A percentile compares a stretch with the other conserved stretches of the same genome.
phyloP scores from a whole-genome alignment of 306 rosid species.

The Lupinus albus region DNA sequence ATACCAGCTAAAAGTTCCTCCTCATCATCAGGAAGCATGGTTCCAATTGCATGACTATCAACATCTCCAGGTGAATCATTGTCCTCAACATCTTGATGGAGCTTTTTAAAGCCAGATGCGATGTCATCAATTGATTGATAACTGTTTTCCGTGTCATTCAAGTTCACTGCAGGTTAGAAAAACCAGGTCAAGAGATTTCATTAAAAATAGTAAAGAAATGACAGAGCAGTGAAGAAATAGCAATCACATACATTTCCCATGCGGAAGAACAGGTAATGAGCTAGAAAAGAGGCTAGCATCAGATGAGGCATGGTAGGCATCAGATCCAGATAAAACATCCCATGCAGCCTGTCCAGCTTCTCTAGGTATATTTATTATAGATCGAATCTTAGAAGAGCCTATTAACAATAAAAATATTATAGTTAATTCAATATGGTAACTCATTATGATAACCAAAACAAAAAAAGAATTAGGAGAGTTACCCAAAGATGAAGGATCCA shows the following conservation, averaged over 20 bases:
- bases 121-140: conserved; percentile 58
- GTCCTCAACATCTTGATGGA: conserved; percentile 51
- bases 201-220: conserved; percentile 8
- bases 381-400: conserved; percentile 62
- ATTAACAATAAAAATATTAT: conserved; percentile 21
- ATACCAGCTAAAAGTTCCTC: conserved; percentile 78
- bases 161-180: conserved; percentile 60
- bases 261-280: conserved; percentile 82
- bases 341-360: conserved; percentile 51
- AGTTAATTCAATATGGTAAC: conserved; percentile 26
- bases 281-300: conserved; percentile 82
- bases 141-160: conserved; percentile 56
- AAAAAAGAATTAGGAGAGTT: conserved; percentile 33
- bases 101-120: conserved; percentile 53
- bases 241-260: conserved; percentile 60
- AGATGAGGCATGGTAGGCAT: conserved; percentile 57
- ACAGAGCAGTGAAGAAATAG: conserved; percentile 28
- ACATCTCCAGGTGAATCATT: conserved; percentile 55
- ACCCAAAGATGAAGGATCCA: conserved; percentile 60
- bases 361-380: conserved; percentile 50
- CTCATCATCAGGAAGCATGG: conserved; percentile 76
- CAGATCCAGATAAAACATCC: conserved; percentile 60
- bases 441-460: conserved; percentile 18
- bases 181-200: conserved; percentile 35
- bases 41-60: conserved; percentile 53